phyloP scores from a whole-genome alignment of 148 eudicot genomes.

The Diospyros lotus region DNA sequence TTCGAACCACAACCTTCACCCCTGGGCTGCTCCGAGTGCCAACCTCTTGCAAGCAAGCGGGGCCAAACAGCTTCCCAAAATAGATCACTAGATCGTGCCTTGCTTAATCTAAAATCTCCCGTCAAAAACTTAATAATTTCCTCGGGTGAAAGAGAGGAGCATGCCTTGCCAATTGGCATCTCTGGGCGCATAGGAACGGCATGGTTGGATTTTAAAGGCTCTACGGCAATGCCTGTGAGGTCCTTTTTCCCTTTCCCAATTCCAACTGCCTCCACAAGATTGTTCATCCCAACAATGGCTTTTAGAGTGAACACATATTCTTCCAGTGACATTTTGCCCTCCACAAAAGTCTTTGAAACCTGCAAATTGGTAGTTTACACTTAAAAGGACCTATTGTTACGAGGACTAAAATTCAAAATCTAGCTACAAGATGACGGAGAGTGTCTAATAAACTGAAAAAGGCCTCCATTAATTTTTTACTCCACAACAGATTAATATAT shows the following conservation, averaged over 20 bases:
- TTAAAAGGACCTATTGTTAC: background rate
- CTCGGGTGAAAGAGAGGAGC: slow-evolving; percentile 55
- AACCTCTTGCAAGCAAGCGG: slow-evolving; percentile 82
- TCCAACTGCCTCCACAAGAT: slow-evolving; percentile 63
- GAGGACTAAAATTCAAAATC: background rate
- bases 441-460: background rate
- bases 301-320: slow-evolving; percentile 60
- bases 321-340: slow-evolving; percentile 44
- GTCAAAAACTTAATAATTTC: slow-evolving; percentile 70
- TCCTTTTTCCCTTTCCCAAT: slow-evolving; percentile 75
- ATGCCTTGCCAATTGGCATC: slow-evolving; percentile 66
- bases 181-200: slow-evolving; percentile 32
- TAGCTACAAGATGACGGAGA: background rate
- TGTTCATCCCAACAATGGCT: slow-evolving; percentile 48
- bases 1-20: slow-evolving; percentile 34
- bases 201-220: slow-evolving; percentile 42
- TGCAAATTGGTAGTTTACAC: slow-evolving; percentile 26
- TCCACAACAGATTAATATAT: background rate
- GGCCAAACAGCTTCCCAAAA: slow-evolving; percentile 99
- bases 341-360: slow-evolving; percentile 57
- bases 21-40: slow-evolving; percentile 85
- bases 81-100: slow-evolving; percentile 70
- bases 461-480: background rate
- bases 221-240: slow-evolving; percentile 51
- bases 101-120: slow-evolving; percentile 76